A percentile compares a stretch with the other conserved stretches of the same genome.
These are phyloP conservation scores for Pseudogymnoascus sp. DNA, from an alignment of 2,329 filamentous ascomycete genomes.

Conservation along the genomic window DNA sequence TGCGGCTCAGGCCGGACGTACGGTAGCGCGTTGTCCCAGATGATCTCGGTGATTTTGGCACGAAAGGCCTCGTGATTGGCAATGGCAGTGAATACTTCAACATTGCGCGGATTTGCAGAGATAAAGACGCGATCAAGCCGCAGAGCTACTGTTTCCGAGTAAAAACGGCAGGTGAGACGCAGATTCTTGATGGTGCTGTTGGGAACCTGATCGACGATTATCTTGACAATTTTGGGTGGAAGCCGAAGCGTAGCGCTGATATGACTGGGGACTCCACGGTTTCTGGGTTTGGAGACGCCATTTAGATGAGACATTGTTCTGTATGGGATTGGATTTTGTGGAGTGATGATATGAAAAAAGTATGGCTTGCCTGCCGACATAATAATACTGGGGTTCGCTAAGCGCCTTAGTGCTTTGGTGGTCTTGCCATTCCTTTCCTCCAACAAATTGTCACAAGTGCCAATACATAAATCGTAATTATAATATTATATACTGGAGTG, in stretches of 20 bases:
- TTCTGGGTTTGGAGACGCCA: not conserved
- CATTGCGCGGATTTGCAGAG: too few relatives aligned
- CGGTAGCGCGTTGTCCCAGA: conserved; percentile 22
- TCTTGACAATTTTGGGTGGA: conserved; percentile 10
- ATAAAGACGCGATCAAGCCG: conserved; percentile 20
- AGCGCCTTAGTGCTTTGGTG: too few relatives aligned
- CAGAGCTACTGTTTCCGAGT: conserved; percentile 18
- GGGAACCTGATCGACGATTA: conserved; percentile 15
- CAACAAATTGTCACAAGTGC: too few relatives aligned
- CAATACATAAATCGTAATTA: too few relatives aligned
- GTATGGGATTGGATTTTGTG: conserved; percentile 7
- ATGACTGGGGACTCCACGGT: not conserved
- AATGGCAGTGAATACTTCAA: too few relatives aligned
- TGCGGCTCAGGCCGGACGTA: not conserved
- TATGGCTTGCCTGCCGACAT: too few relatives aligned
- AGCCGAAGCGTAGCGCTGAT: not conserved
- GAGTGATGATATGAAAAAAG: too few relatives aligned
- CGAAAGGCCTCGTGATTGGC: too few relatives aligned
- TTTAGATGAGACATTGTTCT: not conserved
- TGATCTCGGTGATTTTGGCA: too few relatives aligned
- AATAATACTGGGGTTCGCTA: too few relatives aligned
- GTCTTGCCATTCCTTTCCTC: too few relatives aligned
- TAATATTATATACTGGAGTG: too few relatives aligned
- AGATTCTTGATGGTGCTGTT: conserved; percentile 25
- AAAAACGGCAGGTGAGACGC: conserved; percentile 20